Evolutionary conservation across 2,329 filamentous ascomycete genomes (phyloP).

Genomic region (Aspergillus arachidicola): DNA sequence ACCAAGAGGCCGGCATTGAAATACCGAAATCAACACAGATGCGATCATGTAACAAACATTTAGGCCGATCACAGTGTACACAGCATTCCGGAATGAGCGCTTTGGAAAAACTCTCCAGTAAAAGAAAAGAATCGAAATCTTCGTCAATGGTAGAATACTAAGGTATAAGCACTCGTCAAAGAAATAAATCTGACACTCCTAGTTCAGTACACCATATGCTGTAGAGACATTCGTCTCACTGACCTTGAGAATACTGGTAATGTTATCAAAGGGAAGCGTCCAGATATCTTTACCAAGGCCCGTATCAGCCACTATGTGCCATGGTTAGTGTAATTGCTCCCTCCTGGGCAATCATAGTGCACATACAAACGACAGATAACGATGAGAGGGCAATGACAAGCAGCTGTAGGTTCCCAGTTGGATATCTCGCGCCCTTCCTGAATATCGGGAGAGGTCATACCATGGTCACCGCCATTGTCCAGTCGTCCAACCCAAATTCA

Average conservation of each 20-base stretch:
- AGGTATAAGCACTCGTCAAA: conserved; percentile 36
- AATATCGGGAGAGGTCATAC: conserved; percentile 16
- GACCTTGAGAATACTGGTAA: conserved; percentile 46
- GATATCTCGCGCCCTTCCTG: not conserved
- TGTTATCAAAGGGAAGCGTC: conserved; percentile 46
- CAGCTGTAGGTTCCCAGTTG: conserved; percentile 8
- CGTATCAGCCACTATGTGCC: conserved; percentile 37
- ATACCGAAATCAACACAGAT: conserved; percentile 40
- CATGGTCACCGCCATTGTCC: conserved; percentile 37
- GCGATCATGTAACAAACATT: conserved; percentile 32
- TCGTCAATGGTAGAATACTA: conserved; percentile 35
- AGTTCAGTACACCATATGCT: conserved; percentile 26
- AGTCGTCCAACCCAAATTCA: conserved; percentile 45
- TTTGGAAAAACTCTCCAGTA: conserved; percentile 49
- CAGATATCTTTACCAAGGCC: conserved; percentile 52
- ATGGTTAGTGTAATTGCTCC: not conserved
- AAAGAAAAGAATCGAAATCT: conserved; percentile 38
- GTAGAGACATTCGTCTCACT: not conserved
- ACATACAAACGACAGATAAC: conserved; percentile 31
- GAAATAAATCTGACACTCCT: conserved; percentile 33
- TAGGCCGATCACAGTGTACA: conserved; percentile 35
- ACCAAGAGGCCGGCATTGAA: conserved; percentile 41
- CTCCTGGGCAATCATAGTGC: not conserved
- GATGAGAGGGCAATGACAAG: conserved; percentile 28
- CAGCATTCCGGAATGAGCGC: conserved; percentile 33